Evolutionary conservation across 2,329 filamentous ascomycete species (phyloP), one percentile per base, ranked within the genome.

Genomic region (Fusarium sp.): DNA sequence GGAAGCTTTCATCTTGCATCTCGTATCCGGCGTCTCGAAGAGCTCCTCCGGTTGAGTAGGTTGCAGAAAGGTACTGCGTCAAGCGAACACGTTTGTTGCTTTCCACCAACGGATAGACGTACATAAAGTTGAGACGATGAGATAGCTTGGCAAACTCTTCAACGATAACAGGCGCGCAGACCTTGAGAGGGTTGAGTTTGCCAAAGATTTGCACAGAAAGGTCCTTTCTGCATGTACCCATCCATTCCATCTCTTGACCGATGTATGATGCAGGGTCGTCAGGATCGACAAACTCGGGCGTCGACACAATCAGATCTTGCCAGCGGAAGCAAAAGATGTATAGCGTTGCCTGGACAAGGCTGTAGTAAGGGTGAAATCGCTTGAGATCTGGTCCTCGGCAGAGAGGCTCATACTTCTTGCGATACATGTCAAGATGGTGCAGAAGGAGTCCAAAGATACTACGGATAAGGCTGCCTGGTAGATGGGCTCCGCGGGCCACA

Each of bases 301-400:
- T 84, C 2, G 84, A 83, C 17, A 85, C 80, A 52, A 92, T 89
- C 42, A 99, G 82, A 71, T 98, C 94, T 59, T 92, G 89, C 95
- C 95, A 99, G 51, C 95, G 88, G 81, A 99, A 99, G 80, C 95
- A 99, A 72, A 96, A 97, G 56, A 96, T 94, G 78, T 97, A 97
- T 21, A 97, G 84, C 3, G 96, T 81, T 2, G 93, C 93, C 75
- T 97, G 93, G n/a, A 90, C 87, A 43, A 93, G 87, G 15, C 91
- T 88, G 74, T 97, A 97, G 76, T 96, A 97, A 13, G 90, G 86
- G 43, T 88, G 87, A 72, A 94, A 97, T 42, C 90, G 88, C 61
- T 89, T 88, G 53, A 96, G 84, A 73, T 99, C 93, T 0, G 95
- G 95, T 4, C 92, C 93, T 14, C 87, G 88, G 73, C 93, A 96